Base-by-base conservation (phyloP, 306 rosid genomes). In the Lablab purpureus region DNA sequence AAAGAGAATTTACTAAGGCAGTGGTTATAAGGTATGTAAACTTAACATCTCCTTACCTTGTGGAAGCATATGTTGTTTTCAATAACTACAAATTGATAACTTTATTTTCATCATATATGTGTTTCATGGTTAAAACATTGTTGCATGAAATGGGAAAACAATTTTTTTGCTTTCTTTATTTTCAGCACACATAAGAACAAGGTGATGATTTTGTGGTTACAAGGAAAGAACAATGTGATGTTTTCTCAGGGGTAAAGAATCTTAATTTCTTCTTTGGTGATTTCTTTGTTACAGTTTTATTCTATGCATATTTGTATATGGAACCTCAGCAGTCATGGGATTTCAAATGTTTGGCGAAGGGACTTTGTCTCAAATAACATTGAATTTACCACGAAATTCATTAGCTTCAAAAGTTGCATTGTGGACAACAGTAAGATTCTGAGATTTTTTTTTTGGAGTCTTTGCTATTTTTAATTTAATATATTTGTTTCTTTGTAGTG, bases 301-400 rank as follows among this genome's bases (percentile, higher is more conserved):
- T 28, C 67, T 91, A 84, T 88, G 91, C 50, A 11, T 82, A 73
- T 30, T 91, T 13, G 36, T 93, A 36, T 90, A 88, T 62, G 98
- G 97, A 15, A 52, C 90, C 55, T 78, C 82, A 27, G 97, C 95
- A 76, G 41, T 79, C 74, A 76, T 87, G 76, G 97, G 98, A 64
- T 94, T 23, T 86, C 93, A 87, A 75, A 90, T 91, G 86, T 94
- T 88, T 81, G 97, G 97, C 77, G 82, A 91, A 75, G 83, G 37
- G 22, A 86, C 90, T 4, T 37, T 83, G 82, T 87, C 97, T 64
- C 97, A 90, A 81, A 91, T 91, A 81, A 91, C 97, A 52, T 71
- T 93, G 75, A 90, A 91, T 78, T 85, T 91, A 85, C 98, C 94
- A 67, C 67, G 72, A 13, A 25, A 86, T 66, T 84, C 86, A 21